Conservation (phyloP, 1,139 yeast species). For the Tardiomyces blankii region DNA sequence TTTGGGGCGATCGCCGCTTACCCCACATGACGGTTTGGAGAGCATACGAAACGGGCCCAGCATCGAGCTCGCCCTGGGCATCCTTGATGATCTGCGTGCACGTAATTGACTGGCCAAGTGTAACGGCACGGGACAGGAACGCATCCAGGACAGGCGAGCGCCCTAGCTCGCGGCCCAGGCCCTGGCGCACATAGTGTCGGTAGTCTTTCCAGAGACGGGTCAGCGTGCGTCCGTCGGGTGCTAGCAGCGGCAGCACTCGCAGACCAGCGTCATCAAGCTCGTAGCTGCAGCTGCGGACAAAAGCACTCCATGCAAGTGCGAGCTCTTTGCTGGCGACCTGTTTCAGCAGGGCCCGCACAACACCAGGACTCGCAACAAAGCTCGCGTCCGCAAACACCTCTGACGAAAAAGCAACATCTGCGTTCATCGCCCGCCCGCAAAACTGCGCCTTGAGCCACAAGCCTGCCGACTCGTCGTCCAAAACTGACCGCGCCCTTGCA, state of each 20-base stretch:
- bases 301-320: not conserved
- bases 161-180: not conserved
- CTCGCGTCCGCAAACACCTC: not conserved
- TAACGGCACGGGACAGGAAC: slow-evolving; percentile 6
- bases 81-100: slow-evolving; percentile 5
- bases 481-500: not conserved
- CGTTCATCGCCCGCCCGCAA: not conserved
- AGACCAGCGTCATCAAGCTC: not conserved
- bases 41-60: slow-evolving; percentile 9
- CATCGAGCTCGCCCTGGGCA: not conserved
- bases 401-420: not conserved
- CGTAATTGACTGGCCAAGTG: slow-evolving; percentile 7
- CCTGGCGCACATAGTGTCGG: not conserved
- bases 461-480: not conserved
- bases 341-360: not conserved
- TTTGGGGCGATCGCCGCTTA: not conserved
- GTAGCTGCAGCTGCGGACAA: not conserved
- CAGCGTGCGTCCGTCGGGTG: not conserved
- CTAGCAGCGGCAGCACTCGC: not conserved
- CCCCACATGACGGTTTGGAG: slow-evolving; percentile 14
- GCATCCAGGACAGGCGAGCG: not conserved
- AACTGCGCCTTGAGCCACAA: not conserved
- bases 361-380: not conserved
- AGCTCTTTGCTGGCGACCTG: not conserved
- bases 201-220: not conserved